Base-by-base conservation (phyloP, 257 asterid species). In the Knoxia roxburghii region DNA sequence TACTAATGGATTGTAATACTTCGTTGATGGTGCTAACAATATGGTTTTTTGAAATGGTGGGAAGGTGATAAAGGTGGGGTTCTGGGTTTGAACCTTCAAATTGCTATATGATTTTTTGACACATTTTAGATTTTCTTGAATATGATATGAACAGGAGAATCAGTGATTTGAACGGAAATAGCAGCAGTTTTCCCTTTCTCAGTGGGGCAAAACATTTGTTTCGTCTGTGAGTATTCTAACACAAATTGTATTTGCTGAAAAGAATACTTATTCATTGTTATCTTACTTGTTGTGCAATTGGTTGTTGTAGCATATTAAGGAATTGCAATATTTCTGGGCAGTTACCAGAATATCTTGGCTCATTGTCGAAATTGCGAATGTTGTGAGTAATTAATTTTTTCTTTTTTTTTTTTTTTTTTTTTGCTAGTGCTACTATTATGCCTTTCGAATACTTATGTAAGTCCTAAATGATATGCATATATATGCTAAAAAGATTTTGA, bases 311-410 rank as follows among this genome's bases (percentile, higher is more conserved):
- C 77, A 83, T 89, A 66, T 35, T 89, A 78, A 83, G 95, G 78
- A 85, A 89, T 55, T 89, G 95, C 87, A 86, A 85, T 32, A 82
- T 89, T 12, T 53, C 56, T 0, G 96, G 88, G 17, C 57, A 39
- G 68, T 71, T 89, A 84, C 95, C 89, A 21, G 49, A 40, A 29
- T 80, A 72, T 68, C 58, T 89, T 52, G 87, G 84, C 45, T 52
- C 53, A 37, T 24, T 81, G 80, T 68, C 80, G 30, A 41, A 50
- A 1, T 62, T 81, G 72, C 61, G 68, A 61, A 26, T 67, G 74
- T 73, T 86, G 96, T 89, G 54, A 83, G 96, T 83, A 21, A 1
- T 53, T 23, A 21, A 21, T 6, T 53, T 9, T 24, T 24, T 9
- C 17, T 24, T 8, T 27, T 7, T 13, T 27, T 6, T 27, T 4